Percentiles rank a stretch among this genome's conserved stretches.
phyloP scores from a whole-genome alignment of 1,284 basidiomycete species.

The Thecaphora thlaspeos region DNA sequence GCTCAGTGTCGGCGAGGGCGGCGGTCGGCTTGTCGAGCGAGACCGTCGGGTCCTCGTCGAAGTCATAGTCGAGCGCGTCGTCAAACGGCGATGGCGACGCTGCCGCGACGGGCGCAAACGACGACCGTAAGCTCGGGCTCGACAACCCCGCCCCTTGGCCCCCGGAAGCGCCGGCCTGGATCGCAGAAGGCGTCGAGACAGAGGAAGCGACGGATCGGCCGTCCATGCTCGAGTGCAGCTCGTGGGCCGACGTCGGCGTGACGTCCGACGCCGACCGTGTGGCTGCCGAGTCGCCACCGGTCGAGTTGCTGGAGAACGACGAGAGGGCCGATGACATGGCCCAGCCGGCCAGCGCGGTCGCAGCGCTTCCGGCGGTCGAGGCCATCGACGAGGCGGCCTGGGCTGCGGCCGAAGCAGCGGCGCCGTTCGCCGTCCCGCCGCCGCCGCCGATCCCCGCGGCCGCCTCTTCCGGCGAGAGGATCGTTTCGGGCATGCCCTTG shows the following conservation, averaged over 20 bases:
- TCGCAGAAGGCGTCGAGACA: constrained; percentile 17
- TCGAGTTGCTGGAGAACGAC: constrained; percentile 15
- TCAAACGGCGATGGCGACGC: no score
- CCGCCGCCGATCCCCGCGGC: neutral
- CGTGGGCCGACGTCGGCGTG: constrained; percentile 17
- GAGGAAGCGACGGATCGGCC: constrained; percentile 19
- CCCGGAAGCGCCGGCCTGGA: constrained; percentile 7
- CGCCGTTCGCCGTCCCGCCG: constrained; percentile 14
- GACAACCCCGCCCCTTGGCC: no score
- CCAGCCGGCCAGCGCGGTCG: constrained; percentile 49
- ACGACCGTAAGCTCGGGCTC: no score
- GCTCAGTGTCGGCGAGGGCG: neutral
- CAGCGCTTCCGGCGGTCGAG: constrained; percentile 47
- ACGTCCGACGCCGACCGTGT: constrained; percentile 16
- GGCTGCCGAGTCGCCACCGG: constrained; percentile 2
- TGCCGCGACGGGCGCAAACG: no score
- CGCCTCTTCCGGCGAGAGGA: constrained; percentile 28
- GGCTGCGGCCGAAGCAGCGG: constrained; percentile 5
- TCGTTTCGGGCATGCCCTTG: constrained; percentile 36
- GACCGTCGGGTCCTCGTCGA: neutral
- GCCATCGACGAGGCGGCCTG: constrained; percentile 27
- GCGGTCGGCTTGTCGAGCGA: no score
- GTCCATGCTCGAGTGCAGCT: constrained; percentile 34
- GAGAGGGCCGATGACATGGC: constrained; percentile 42
- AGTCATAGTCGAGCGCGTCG: neutral